Percentiles rank a stretch among this genome's conserved stretches.
These are phyloP conservation scores for Podila horticola DNA, from an alignment of 192 early-diverging fungal genomes.

Conservation along the genomic window DNA sequence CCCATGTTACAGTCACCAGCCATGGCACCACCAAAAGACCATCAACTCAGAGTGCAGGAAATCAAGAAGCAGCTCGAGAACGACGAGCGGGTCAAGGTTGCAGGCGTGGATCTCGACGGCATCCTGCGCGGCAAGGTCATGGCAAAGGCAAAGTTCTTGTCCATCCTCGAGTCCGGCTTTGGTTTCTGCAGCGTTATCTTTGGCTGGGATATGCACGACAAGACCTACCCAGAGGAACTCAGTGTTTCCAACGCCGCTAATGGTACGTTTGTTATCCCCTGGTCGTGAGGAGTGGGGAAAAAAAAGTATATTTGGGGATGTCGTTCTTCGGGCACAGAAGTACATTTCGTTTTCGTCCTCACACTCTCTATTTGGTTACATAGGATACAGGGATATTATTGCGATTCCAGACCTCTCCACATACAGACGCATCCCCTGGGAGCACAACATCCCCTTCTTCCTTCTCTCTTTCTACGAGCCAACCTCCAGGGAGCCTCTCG, in stretches of 20 bases:
- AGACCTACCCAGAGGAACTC: slow-evolving; percentile 61
- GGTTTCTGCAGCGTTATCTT: slow-evolving; percentile 85
- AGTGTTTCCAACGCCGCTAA: slow-evolving; percentile 53
- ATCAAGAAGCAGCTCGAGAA: slow-evolving; percentile 47
- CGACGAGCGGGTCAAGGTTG: slow-evolving; percentile 66
- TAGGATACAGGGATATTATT: slow-evolving; percentile 64
- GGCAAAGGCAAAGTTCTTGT: slow-evolving; percentile 72
- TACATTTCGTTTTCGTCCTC: background rate
- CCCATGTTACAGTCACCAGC: slow-evolving; percentile 3
- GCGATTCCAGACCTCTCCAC: slow-evolving; percentile 73
- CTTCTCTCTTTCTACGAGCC: slow-evolving; percentile 75
- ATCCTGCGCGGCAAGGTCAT: slow-evolving; percentile 80
- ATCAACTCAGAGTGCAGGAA: slow-evolving; percentile 15
- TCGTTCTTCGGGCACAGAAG: background rate
- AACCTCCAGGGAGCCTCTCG: slow-evolving; percentile 60
- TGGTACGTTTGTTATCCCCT: slow-evolving; percentile 15
- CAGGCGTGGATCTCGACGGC: slow-evolving; percentile 77
- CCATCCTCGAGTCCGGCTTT: slow-evolving; percentile 70
- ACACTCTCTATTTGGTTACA: slow-evolving; percentile 33
- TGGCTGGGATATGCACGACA: slow-evolving; percentile 85
- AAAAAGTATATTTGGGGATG: background rate
- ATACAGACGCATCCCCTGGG: slow-evolving; percentile 78
- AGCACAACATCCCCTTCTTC: slow-evolving; percentile 78
- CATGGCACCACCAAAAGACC: background rate
- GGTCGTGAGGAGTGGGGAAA: background rate